Evolutionary conservation across 352 stramenopile species (phyloP).

Genomic region (Elongisporangium undulatum): DNA sequence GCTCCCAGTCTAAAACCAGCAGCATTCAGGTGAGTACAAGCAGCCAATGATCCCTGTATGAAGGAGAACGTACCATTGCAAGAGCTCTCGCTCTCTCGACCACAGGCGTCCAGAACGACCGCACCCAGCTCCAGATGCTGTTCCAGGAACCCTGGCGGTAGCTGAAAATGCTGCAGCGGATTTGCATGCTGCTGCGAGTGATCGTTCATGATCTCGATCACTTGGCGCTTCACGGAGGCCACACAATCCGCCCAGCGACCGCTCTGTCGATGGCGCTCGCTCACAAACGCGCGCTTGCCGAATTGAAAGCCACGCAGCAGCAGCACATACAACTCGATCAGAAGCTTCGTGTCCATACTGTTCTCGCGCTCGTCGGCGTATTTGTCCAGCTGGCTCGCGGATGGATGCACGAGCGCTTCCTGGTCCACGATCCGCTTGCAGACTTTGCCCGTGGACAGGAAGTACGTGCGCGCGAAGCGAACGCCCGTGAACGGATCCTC

Average conservation of each 20-base stretch:
- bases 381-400: conserved; percentile 10
- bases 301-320: conserved; percentile 39
- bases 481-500: conserved; percentile 74
- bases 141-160: conserved; percentile 25
- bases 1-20: conserved; percentile 32
- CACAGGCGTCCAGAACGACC: conserved; percentile 44
- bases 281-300: conserved; percentile 12
- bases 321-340: conserved; percentile 32
- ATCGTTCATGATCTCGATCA: conserved; percentile 5
- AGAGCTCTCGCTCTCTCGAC: conserved; percentile 4
- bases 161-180: background rate
- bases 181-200: conserved; percentile 3
- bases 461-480: conserved; percentile 60
- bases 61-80: background rate
- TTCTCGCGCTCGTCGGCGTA: conserved; percentile 8
- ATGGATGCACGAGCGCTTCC: conserved; percentile 47
- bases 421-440: conserved; percentile 48
- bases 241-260: conserved; percentile 17
- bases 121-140: conserved; percentile 25
- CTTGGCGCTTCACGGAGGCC: conserved; percentile 13
- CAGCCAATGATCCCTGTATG: background rate
- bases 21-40: background rate
- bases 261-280: background rate
- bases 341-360: conserved; percentile 15
- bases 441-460: conserved; percentile 51